A percentile compares a stretch with the other conserved stretches of the same genome.
phyloP scores from a whole-genome alignment of 306 rosid genomes.

The Macrotyloma uniflorum region DNA sequence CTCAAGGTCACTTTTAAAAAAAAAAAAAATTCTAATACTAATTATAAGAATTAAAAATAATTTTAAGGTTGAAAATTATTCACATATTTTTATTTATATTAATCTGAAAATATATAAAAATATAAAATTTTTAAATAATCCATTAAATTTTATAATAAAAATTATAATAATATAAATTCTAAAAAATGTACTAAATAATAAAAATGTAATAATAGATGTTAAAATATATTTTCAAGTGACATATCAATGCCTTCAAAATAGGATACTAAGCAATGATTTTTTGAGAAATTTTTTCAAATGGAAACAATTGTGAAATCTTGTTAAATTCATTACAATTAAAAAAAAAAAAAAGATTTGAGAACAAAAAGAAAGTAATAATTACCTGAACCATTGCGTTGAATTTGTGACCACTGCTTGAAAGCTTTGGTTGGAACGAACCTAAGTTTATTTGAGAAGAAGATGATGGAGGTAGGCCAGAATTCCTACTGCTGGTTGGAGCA shows the following conservation, averaged over 20 bases:
- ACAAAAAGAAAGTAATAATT: slow-evolving; percentile 18
- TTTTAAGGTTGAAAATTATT: no score
- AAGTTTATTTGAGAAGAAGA: slow-evolving; percentile 42
- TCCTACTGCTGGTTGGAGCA: slow-evolving; percentile 52
- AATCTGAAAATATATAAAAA: no score
- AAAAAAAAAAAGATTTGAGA: neutral
- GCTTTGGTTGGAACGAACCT: slow-evolving; percentile 62
- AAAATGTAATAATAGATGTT: no score
- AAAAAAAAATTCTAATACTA: no score
- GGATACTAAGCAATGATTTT: slow-evolving; percentile 12
- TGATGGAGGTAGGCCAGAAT: slow-evolving; percentile 44
- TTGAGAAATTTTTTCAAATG: neutral
- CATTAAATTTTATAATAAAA: no score
- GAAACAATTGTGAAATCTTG: neutral
- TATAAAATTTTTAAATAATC: no score
- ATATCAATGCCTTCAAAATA: neutral
- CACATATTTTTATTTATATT: no score
- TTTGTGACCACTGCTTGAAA: slow-evolving; percentile 80
- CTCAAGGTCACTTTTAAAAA: no score
- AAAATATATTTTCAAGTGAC: neutral
- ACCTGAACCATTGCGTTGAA: slow-evolving; percentile 90
- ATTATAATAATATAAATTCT: no score
- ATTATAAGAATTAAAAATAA: no score
- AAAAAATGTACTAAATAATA: no score
- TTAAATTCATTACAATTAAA: neutral